Evolutionary conservation across 1,284 basidiomycete species (phyloP).

Genomic region (Porodaedalea pini): DNA sequence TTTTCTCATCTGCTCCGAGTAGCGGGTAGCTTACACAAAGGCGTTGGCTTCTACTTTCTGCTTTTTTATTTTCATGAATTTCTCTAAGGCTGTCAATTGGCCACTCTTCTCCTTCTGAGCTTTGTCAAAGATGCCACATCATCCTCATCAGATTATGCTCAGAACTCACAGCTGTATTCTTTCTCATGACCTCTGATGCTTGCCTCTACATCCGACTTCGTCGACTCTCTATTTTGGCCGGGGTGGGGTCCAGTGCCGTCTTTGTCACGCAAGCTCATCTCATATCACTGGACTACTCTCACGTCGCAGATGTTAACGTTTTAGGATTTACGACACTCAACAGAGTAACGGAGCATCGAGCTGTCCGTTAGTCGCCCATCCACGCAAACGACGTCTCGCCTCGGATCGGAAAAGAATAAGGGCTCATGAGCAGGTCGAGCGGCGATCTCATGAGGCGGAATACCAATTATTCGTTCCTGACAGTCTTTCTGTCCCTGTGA

Average conservation of each 20-base stretch:
- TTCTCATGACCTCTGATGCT: background rate
- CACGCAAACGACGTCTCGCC: background rate
- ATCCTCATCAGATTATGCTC: background rate
- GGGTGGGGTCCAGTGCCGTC: background rate
- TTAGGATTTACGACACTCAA: background rate
- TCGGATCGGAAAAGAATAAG: background rate
- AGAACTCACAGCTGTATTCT: background rate
- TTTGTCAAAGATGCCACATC: background rate
- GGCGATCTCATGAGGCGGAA: conserved; percentile 3
- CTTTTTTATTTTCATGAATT: background rate
- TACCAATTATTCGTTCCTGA: conserved; percentile 3
- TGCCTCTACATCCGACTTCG: background rate
- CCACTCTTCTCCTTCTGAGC: background rate
- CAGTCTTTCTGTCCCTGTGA: conserved; percentile 4
- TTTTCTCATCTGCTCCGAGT: background rate
- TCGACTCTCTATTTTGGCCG: background rate
- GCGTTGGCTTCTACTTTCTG: background rate
- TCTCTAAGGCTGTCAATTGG: background rate
- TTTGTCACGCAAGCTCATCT: background rate
- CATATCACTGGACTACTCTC: background rate
- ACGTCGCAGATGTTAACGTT: background rate
- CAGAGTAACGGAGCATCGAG: too few relatives aligned
- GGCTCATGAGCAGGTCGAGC: background rate
- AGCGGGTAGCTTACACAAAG: background rate
- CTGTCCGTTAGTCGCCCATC: too few relatives aligned